Evolutionary conservation across 2,329 filamentous ascomycete species (phyloP).

Genomic region (Pseudogymnoascus sp.): DNA sequence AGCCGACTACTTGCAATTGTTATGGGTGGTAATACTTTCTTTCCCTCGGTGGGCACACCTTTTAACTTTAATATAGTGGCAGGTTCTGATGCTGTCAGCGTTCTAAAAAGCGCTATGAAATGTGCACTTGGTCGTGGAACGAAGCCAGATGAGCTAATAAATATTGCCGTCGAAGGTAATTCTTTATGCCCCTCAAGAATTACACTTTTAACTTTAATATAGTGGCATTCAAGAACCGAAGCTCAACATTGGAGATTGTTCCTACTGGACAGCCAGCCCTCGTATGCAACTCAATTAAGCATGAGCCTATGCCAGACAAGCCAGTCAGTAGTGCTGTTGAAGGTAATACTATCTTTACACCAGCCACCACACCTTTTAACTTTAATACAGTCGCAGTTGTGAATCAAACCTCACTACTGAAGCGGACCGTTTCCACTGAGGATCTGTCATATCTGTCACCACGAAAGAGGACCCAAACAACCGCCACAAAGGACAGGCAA

Average conservation of each 20-base stretch:
- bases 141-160: not conserved
- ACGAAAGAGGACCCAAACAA: no score
- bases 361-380: not conserved
- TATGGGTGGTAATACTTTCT: not conserved
- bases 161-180: not conserved
- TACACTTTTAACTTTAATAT: not conserved
- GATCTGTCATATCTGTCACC: no score
- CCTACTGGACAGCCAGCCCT: not conserved
- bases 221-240: not conserved
- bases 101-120: not conserved
- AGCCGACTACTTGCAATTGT: not conserved
- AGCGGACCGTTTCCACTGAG: not conserved
- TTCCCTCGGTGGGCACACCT: not conserved
- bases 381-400: not conserved
- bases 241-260: not conserved
- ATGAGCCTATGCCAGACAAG: not conserved
- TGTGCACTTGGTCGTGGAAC: not conserved
- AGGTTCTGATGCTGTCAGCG: not conserved
- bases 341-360: not conserved
- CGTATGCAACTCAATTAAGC: not conserved
- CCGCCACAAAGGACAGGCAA: no score
- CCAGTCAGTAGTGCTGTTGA: not conserved
- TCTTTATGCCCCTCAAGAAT: not conserved
- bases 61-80: not conserved
- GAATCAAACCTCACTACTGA: not conserved